Percentiles rank a stretch among this genome's conserved stretches.
These are phyloP conservation scores for Papiliotrema flavescens DNA, from an alignment of 1,284 basidiomycete genomes.

Conservation along the genomic window DNA sequence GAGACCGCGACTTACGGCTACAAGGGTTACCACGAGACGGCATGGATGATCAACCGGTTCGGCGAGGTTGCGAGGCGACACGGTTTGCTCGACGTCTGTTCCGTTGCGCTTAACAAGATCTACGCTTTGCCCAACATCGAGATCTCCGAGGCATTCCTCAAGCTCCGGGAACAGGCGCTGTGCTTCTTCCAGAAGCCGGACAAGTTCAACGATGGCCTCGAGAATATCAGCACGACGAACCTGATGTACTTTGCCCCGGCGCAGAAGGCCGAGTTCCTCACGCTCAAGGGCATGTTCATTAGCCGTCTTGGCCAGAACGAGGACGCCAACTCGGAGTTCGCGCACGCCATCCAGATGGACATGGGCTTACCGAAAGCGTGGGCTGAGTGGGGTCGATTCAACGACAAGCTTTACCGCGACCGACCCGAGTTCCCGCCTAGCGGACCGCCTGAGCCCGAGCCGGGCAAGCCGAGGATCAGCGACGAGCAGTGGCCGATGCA, in stretches of 20 bases:
- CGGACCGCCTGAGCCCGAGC: constrained; percentile 40
- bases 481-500: constrained; percentile 53
- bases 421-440: constrained; percentile 38
- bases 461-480: constrained; percentile 63
- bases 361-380: constrained; percentile 93
- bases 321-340: constrained; percentile 89
- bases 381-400: constrained; percentile 97
- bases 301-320: constrained; percentile 81
- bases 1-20: constrained; percentile 77
- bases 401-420: constrained; percentile 78
- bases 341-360: constrained; percentile 93
- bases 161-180: constrained; percentile 97
- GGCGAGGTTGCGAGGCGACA: constrained; percentile 99
- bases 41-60: constrained; percentile 99
- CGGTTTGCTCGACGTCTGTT: constrained; percentile 93
- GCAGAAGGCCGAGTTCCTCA: constrained; percentile 99
- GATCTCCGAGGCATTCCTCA: constrained; percentile 98
- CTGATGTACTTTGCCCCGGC: constrained; percentile 92
- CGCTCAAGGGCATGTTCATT: constrained; percentile 99
- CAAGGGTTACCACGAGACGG: constrained; percentile 98
- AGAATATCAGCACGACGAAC: constrained; percentile 99
- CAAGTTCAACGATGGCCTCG: constrained; percentile 88
- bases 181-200: constrained; percentile 96
- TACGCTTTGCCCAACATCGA: constrained; percentile 99
- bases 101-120: constrained; percentile 91